phyloP scores from a whole-genome alignment of 108 stramenopile species.

The Aureococcus anophagefferens region DNA sequence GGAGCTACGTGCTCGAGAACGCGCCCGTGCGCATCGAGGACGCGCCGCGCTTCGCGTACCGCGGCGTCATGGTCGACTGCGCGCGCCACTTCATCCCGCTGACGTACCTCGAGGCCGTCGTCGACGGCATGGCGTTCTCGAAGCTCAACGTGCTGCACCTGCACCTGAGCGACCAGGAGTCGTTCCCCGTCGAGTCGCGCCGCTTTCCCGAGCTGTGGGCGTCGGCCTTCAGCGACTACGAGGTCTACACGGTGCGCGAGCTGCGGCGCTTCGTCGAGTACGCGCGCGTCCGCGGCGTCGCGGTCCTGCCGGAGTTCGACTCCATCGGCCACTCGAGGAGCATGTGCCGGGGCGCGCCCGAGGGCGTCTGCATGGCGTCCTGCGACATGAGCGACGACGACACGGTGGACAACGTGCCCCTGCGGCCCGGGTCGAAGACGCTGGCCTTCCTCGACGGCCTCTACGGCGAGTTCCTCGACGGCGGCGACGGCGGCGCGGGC shows the following conservation, averaged over 20 bases:
- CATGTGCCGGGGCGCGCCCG: constrained; percentile 29
- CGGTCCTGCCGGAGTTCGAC: constrained; percentile 61
- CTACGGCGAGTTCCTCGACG: no score
- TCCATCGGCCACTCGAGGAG: constrained; percentile 53
- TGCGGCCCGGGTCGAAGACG: no score
- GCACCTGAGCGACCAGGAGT: constrained; percentile 21
- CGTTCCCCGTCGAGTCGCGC: constrained; percentile 18
- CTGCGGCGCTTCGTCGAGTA: constrained; percentile 40
- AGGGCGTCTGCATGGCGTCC: constrained; percentile 15
- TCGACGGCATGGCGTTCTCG: constrained; percentile 7
- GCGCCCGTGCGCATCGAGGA: constrained; percentile 3
- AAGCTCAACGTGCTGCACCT: constrained; percentile 23
- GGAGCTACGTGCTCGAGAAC: constrained; percentile 14
- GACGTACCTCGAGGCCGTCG: not conserved
- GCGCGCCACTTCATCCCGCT: constrained; percentile 17
- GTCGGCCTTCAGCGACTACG: constrained; percentile 13
- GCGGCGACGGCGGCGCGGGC: no score
- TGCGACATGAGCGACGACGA: constrained; percentile 7
- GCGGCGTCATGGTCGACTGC: constrained; percentile 21
- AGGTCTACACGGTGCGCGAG: constrained; percentile 41
- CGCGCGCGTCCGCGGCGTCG: constrained; percentile 53
- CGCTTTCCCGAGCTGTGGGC: not conserved
- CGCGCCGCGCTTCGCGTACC: constrained; percentile 15
- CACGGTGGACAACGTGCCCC: no score
- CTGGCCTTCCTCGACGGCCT: no score